A percentile compares a stretch with the other conserved stretches of the same genome.
phyloP scores from a whole-genome alignment of 805 yeast genomes.

The Metschnikowia rubicola region DNA sequence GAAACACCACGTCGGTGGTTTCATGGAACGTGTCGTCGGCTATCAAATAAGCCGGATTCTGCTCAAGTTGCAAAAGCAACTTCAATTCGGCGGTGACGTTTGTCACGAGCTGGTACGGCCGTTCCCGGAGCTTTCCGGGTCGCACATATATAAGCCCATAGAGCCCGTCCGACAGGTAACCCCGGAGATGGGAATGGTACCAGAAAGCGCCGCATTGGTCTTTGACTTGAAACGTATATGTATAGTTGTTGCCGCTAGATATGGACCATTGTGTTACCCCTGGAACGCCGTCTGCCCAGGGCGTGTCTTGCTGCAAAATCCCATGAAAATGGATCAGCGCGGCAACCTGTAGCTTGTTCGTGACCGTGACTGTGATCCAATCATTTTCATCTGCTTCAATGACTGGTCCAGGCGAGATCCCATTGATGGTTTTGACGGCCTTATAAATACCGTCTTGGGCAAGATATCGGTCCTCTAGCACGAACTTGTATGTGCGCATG shows the following conservation, averaged over 20 bases:
- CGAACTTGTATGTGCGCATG: slow-evolving; percentile 5
- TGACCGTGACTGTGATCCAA: slow-evolving; percentile 33
- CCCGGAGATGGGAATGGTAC: slow-evolving; percentile 52
- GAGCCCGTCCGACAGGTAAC: slow-evolving; percentile 48
- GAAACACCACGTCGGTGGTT: slow-evolving; percentile 30
- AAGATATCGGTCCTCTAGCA: slow-evolving; percentile 8
- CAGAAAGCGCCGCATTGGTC: slow-evolving; percentile 49
- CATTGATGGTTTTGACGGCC: slow-evolving; percentile 36
- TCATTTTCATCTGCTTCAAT: slow-evolving; percentile 34
- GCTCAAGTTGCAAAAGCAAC: slow-evolving; percentile 25
- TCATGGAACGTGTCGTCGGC: slow-evolving; percentile 41
- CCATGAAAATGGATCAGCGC: slow-evolving; percentile 57
- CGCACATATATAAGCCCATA: slow-evolving; percentile 46
- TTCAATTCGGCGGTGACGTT: slow-evolving; percentile 24
- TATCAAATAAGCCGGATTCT: slow-evolving; percentile 24
- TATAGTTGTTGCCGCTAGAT: slow-evolving; percentile 38
- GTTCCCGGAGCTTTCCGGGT: slow-evolving; percentile 24
- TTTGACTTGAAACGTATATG: slow-evolving; percentile 38
- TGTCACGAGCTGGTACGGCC: slow-evolving; percentile 32
- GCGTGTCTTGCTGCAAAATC: slow-evolving; percentile 42
- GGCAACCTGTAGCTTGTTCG: slow-evolving; percentile 35
- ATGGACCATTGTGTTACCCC: slow-evolving; percentile 51
- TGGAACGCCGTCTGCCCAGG: slow-evolving; percentile 50
- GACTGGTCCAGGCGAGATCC: slow-evolving; percentile 49
- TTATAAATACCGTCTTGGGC: slow-evolving; percentile 35